Evolutionary conservation across 768 basidiomycete species (phyloP), one percentile per base, ranked within the genome.

Genomic region (Lactifluus subvellereus): DNA sequence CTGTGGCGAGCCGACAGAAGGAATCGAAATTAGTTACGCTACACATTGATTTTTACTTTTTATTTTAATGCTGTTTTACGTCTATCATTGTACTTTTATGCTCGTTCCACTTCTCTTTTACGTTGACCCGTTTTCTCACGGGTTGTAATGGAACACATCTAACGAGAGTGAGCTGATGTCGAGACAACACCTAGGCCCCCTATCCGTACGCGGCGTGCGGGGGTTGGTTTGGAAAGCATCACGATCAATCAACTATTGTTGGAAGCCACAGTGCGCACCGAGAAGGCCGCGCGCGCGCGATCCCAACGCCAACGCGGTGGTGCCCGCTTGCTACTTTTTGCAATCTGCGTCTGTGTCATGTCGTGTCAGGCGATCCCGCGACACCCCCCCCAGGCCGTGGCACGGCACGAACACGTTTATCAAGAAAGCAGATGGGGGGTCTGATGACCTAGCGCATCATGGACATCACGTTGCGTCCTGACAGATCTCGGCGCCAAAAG

Each of bases 281-380:
- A 13, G 22, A 57, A 9, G 4, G 6, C 7, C 20, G n/a, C 20
- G 13, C n/a, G n/a, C 35, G 27, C 27, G 27, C 27, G 27, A 27
- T 27, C 27, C 27, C 18, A 55, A 14, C 4, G 11, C 54, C 54
- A 13, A 16, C 30, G 27, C 40, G 2, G 13, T 40, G 53, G 53
- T 40, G 20, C 37, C 7, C 13, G 53, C 35, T 40, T 40, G 37
- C 53, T 54, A 11, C 37, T 37, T 37, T 37, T 2, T 2, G 37
- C 37, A 37, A 11, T 37, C 37, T 11, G 27, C 40, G 27, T 42
- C 18, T 43, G 40, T 42, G 27, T 27, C 27, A 27, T 27, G 27
- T 27, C 13, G 9, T 27, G 54, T 55, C 54, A 40, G 38, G 54
- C 54, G 54, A 55, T 38, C 54, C 37, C 40, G 54, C 54, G 40